A percentile compares a stretch with the other conserved stretches of the same genome.
Evolutionary conservation across 2,329 filamentous ascomycete species (phyloP).

Genomic region (Mycosphaerella sp.): DNA sequence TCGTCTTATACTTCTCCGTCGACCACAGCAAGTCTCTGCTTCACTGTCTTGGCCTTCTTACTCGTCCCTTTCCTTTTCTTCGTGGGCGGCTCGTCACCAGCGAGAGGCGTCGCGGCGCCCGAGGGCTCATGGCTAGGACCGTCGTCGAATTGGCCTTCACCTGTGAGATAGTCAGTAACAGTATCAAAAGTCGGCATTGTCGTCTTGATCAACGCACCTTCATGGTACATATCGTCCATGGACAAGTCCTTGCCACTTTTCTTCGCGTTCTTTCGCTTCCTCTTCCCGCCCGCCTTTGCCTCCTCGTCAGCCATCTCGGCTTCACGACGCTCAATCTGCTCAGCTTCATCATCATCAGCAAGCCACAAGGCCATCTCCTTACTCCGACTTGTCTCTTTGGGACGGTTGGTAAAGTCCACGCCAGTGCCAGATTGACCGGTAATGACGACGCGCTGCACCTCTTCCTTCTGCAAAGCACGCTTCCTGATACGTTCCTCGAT

Average conservation of each 20-base stretch:
- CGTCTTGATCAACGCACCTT: slow-evolving; percentile 54
- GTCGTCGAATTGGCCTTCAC: slow-evolving; percentile 95
- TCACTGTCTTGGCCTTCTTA: slow-evolving; percentile 49
- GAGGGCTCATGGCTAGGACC: slow-evolving; percentile 74
- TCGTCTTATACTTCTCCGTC: slow-evolving; percentile 35
- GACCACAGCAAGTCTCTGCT: slow-evolving; percentile 45
- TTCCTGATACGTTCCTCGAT: slow-evolving; percentile 98
- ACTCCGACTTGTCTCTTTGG: slow-evolving; percentile 84
- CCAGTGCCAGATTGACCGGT: slow-evolving; percentile 70
- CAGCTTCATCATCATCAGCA: slow-evolving; percentile 92
- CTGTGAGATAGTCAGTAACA: slow-evolving; percentile 44
- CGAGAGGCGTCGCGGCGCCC: slow-evolving; percentile 75
- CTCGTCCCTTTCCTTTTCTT: slow-evolving; percentile 52
- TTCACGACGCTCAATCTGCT: slow-evolving; percentile 87
- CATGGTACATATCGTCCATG: slow-evolving; percentile 97
- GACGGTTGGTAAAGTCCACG: slow-evolving; percentile 81
- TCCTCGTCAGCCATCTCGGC: slow-evolving; percentile 70
- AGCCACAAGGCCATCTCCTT: slow-evolving; percentile 99
- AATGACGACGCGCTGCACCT: slow-evolving; percentile 96
- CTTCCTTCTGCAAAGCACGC: slow-evolving; percentile 94
- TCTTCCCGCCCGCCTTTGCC: slow-evolving; percentile 46
- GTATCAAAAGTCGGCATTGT: not conserved
- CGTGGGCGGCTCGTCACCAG: slow-evolving; percentile 43
- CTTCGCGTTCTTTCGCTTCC: slow-evolving; percentile 48
- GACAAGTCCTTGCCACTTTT: slow-evolving; percentile 55